Percentiles rank a stretch among this genome's conserved stretches.
These are phyloP conservation scores for Phytophthora parvispora DNA, from an alignment of 352 stramenopile species.

Conservation along the genomic window DNA sequence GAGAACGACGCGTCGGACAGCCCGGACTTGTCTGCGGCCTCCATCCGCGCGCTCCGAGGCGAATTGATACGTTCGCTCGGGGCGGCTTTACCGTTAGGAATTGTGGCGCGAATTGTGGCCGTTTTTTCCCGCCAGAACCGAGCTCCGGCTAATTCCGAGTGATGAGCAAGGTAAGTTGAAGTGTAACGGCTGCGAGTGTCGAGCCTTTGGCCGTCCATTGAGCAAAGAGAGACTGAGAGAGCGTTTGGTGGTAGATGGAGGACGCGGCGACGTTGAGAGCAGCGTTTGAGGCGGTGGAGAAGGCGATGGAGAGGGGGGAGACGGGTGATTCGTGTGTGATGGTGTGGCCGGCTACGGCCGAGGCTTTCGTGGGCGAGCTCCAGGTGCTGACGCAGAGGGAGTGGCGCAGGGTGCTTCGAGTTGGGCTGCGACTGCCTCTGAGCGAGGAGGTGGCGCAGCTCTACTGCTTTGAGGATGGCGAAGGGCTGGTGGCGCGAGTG, in stretches of 20 bases:
- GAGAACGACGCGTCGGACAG: conserved; percentile 36
- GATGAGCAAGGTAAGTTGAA: conserved; percentile 19
- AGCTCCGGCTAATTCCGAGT: background rate
- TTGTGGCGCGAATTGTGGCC: conserved; percentile 4
- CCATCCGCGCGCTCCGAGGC: conserved; percentile 4
- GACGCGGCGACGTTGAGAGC: background rate
- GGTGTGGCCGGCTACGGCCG: conserved; percentile 18
- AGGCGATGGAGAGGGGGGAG: background rate
- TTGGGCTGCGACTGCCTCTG: conserved; percentile 36
- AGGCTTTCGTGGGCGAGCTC: conserved; percentile 24
- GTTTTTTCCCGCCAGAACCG: conserved; percentile 17
- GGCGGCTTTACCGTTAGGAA: conserved; percentile 8
- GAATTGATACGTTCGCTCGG: background rate
- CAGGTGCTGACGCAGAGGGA: conserved; percentile 42
- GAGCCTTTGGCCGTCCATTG: background rate
- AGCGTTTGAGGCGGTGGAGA: conserved; percentile 2
- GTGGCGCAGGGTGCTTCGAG: conserved; percentile 35
- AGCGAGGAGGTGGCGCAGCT: conserved; percentile 30
- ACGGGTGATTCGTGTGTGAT: background rate
- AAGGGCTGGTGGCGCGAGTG: conserved; percentile 40
- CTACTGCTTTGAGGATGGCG: conserved; percentile 50
- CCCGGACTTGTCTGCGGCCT: conserved; percentile 30
- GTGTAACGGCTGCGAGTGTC: background rate
- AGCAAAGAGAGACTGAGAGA: background rate
- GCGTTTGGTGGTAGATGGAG: conserved; percentile 2